Percentiles rank a stretch among this genome's conserved stretches.
These are phyloP conservation scores for Plantago rigida DNA, from an alignment of 305 asterid genomes.

Conservation along the genomic window DNA sequence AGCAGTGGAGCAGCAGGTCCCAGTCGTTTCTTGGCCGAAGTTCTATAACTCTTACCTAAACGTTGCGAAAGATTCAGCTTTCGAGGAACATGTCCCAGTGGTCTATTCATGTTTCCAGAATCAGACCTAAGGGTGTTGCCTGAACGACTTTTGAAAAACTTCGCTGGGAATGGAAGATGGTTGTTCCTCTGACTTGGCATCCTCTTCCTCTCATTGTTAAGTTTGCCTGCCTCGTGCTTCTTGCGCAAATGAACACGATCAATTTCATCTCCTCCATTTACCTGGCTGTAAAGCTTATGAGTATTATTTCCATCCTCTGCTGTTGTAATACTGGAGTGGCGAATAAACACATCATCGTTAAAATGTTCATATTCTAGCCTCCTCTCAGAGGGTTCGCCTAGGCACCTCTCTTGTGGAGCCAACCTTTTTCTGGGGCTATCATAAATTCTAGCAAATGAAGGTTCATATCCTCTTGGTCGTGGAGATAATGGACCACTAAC, in stretches of 20 bases:
- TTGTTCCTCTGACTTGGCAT: slow-evolving; percentile 1
- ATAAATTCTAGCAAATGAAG: neutral
- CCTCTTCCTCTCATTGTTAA: slow-evolving; percentile 4
- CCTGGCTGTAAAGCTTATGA: neutral
- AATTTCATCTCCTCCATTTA: neutral
- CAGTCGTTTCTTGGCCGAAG: neutral
- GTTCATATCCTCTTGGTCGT: neutral
- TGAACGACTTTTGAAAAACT: neutral
- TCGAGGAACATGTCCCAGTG: slow-evolving; percentile 5
- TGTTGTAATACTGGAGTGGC: neutral
- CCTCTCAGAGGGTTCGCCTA: slow-evolving; percentile 1
- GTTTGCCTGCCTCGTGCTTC: neutral
- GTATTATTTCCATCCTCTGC: neutral
- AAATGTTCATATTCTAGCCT: slow-evolving; percentile 1
- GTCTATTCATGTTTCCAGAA: slow-evolving; percentile 1
- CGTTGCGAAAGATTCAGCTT: slow-evolving; percentile 1
- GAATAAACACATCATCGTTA: neutral
- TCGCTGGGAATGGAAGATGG: too few relatives aligned
- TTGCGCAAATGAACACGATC: neutral
- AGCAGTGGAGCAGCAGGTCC: neutral
- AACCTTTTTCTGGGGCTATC: slow-evolving; percentile 7
- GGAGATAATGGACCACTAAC: neutral
- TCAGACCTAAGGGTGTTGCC: neutral
- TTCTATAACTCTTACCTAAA: neutral
- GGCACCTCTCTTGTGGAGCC: too few relatives aligned